These are phyloP conservation scores for Mycena haematopus DNA, from an alignment of 768 basidiomycete species.

Conservation along the genomic window DNA sequence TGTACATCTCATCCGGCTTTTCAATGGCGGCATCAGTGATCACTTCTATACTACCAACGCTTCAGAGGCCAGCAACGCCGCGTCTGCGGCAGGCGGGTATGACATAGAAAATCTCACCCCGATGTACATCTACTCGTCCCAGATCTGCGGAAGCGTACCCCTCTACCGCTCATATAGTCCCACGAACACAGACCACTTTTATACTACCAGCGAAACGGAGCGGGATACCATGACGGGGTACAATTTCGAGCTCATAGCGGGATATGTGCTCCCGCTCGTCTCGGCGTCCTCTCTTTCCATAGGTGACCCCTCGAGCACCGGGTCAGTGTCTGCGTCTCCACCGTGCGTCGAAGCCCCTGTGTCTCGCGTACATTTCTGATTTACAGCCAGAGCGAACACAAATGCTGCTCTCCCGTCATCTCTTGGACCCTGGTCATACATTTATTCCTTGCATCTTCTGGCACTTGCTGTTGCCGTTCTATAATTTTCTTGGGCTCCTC, in stretches of 20 bases:
- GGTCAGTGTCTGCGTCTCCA: too few species aligned
- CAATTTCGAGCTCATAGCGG: background rate
- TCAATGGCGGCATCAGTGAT: background rate
- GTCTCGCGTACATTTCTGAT: too few species aligned
- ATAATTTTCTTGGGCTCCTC: too few species aligned
- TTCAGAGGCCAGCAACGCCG: background rate
- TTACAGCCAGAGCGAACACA: too few species aligned
- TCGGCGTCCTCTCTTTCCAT: background rate
- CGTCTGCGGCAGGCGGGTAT: background rate
- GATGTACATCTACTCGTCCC: conserved; percentile 16
- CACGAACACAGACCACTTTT: background rate
- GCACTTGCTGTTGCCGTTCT: too few species aligned
- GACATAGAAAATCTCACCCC: background rate
- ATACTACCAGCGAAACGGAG: background rate
- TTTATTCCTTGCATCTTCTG: too few species aligned
- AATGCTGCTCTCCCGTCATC: too few species aligned
- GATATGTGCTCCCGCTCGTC: background rate
- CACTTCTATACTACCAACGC: conserved; percentile 5
- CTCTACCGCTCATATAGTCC: conserved; percentile 2
- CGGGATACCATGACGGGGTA: background rate
- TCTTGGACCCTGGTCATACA: too few species aligned
- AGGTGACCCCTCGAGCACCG: background rate
- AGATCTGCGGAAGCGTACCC: conserved; percentile 21
- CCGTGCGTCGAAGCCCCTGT: too few species aligned
- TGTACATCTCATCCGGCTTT: background rate